Evolutionary conservation across 2,329 filamentous ascomycete genomes (phyloP).

Genomic region (Rhynchosporium agropyri): DNA sequence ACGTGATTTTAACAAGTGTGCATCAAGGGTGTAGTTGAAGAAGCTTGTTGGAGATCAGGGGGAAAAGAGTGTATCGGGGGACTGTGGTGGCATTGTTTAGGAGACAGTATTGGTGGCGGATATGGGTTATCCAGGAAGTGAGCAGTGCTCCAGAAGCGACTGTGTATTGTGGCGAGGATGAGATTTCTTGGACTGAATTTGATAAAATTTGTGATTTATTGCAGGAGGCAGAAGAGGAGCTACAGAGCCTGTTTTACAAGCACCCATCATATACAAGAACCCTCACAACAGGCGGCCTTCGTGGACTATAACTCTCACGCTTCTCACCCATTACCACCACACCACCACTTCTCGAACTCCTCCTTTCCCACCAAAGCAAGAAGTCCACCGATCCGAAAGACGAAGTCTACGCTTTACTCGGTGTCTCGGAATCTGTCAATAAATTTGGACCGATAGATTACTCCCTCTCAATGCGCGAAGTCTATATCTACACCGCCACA

Average conservation of each 20-base stretch:
- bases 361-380: slow-evolving; percentile 38
- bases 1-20: slow-evolving; percentile 26
- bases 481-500: slow-evolving; percentile 34
- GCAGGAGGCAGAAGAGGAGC: slow-evolving; percentile 22
- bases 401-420: slow-evolving; percentile 39
- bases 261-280: slow-evolving; percentile 30
- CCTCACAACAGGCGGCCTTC: slow-evolving; percentile 32
- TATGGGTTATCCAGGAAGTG: slow-evolving; percentile 50
- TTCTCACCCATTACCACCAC: slow-evolving; percentile 24
- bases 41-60: slow-evolving; percentile 23
- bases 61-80: slow-evolving; percentile 36
- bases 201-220: slow-evolving; percentile 33
- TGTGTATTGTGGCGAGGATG: slow-evolving; percentile 45
- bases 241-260: slow-evolving; percentile 30
- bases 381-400: slow-evolving; percentile 38
- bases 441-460: slow-evolving; percentile 36
- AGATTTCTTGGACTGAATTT: slow-evolving; percentile 45
- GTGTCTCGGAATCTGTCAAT: slow-evolving; percentile 31
- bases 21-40: slow-evolving; percentile 21
- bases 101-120: slow-evolving; percentile 46
- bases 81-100: slow-evolving; percentile 44
- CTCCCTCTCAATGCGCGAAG: slow-evolving; percentile 28
- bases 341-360: slow-evolving; percentile 35
- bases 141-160: slow-evolving; percentile 42
- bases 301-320: slow-evolving; percentile 34